phyloP scores from a whole-genome alignment of 1,139 yeast species.

The Protomyces gravidus region DNA sequence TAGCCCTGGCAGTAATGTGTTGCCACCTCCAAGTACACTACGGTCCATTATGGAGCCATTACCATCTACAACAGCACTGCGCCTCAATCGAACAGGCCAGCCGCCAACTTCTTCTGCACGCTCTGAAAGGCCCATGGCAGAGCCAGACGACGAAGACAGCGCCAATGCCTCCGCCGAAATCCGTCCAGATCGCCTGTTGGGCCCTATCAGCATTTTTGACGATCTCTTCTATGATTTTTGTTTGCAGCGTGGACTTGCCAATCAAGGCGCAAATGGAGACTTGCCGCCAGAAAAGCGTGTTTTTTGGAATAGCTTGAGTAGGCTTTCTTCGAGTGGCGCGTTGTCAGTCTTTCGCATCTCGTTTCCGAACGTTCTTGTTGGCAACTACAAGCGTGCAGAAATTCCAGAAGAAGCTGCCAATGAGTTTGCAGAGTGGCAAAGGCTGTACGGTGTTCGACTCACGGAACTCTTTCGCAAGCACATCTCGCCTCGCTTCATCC shows the following conservation, averaged over 20 bases:
- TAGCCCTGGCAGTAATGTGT: not conserved
- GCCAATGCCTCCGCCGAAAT: not conserved
- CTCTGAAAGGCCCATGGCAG: not conserved
- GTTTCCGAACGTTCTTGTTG: not conserved
- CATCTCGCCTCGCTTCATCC: constrained; percentile 7
- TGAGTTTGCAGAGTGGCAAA: constrained; percentile 6
- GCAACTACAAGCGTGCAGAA: constrained; percentile 11
- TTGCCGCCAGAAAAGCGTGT: not conserved
- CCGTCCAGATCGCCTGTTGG: constrained; percentile 1
- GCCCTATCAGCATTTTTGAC: constrained; percentile 14
- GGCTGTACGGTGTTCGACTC: constrained; percentile 6
- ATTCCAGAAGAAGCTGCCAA: constrained; percentile 2
- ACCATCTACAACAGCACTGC: not conserved
- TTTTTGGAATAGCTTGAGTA: not conserved
- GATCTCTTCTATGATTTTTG: constrained; percentile 7
- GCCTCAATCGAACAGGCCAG: not conserved
- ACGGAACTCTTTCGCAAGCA: constrained; percentile 1
- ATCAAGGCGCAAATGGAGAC: not conserved
- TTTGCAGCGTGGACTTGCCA: constrained; percentile 1
- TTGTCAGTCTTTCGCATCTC: not conserved
- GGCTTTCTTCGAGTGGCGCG: not conserved
- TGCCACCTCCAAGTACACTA: not conserved
- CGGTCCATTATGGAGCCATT: not conserved
- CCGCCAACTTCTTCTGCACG: not conserved
- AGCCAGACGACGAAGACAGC: not conserved